Conservation (phyloP, 768 basidiomycete genomes). For the Serendipita sp. region DNA sequence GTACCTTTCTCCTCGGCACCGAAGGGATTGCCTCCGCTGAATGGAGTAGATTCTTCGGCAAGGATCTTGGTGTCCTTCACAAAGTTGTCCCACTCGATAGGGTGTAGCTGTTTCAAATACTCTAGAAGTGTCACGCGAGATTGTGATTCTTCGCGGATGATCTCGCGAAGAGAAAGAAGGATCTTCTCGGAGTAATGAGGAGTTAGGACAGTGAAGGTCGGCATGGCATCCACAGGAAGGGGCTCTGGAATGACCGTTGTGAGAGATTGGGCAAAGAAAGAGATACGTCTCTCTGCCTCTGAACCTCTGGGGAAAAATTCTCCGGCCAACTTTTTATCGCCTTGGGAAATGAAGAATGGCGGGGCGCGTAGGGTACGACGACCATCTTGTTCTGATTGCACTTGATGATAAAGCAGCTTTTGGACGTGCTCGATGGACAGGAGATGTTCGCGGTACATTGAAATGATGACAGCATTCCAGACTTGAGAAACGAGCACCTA, state of each 20-base stretch:
- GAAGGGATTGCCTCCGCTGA: conserved; percentile 58
- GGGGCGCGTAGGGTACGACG: conserved; percentile 87
- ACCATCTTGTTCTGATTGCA: conserved; percentile 77
- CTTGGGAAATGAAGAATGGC: conserved; percentile 94
- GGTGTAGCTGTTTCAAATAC: conserved; percentile 96
- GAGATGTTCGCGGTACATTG: conserved; percentile 99
- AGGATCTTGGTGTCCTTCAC: conserved; percentile 99
- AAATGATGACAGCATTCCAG: conserved; percentile 99
- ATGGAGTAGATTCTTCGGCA: conserved; percentile 84
- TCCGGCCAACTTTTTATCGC: conserved; percentile 66
- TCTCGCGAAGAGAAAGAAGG: conserved; percentile 86
- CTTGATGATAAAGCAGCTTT: conserved; percentile 93
- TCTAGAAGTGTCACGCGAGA: conserved; percentile 93
- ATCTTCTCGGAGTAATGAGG: conserved; percentile 99
- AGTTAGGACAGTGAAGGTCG: conserved; percentile 94
- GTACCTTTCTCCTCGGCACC: conserved; percentile 67
- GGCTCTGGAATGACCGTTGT: conserved; percentile 91
- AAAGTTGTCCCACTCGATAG: conserved; percentile 98
- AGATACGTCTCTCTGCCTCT: conserved; percentile 93
- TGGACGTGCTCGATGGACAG: conserved; percentile 98
- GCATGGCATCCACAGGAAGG: conserved; percentile 97
- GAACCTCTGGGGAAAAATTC: conserved; percentile 90
- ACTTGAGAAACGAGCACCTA: conserved; percentile 96
- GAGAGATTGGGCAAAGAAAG: conserved; percentile 95
- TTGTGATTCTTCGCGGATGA: conserved; percentile 96